Conservation (phyloP, 257 asterid species). For the Capsicum rhomboideum region DNA sequence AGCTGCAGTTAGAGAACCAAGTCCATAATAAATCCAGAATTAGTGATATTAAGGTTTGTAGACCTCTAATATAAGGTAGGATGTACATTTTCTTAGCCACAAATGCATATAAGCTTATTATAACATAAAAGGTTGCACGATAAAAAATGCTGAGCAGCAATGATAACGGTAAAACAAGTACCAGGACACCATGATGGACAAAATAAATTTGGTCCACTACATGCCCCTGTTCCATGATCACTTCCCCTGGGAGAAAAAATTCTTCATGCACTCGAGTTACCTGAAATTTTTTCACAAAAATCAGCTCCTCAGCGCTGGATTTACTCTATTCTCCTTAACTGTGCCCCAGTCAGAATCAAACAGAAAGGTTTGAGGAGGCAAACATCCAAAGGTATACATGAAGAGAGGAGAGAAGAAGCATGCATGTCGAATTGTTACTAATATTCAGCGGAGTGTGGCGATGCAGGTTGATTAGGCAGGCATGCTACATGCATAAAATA, state of each 20-base stretch:
- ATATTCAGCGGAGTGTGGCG: neutral
- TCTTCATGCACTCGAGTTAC: slow-evolving; percentile 81
- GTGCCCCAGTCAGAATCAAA: neutral
- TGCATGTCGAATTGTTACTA: neutral
- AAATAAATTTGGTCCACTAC: slow-evolving; percentile 88
- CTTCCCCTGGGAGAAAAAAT: slow-evolving; percentile 91
- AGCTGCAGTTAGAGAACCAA: neutral
- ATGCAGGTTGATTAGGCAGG: neutral
- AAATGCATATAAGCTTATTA: neutral
- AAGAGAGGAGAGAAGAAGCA: neutral
- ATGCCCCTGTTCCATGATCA: slow-evolving; percentile 74
- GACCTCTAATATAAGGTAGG: neutral
- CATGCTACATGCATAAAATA: neutral
- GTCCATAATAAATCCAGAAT: neutral
- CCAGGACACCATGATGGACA: slow-evolving; percentile 78
- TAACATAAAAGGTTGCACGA: neutral
- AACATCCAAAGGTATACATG: neutral
- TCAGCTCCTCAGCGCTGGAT: neutral
- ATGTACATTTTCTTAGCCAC: neutral
- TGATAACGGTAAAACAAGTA: slow-evolving; percentile 1
- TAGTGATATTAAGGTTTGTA: neutral
- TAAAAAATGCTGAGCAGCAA: neutral
- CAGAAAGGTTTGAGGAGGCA: neutral
- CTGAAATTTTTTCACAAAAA: slow-evolving; percentile 17
- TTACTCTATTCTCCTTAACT: neutral